Evolutionary conservation across 371 early-diverging fungal genomes (phyloP), one percentile per base, ranked within the genome.

Genomic region (Mucor lusitanicus): DNA sequence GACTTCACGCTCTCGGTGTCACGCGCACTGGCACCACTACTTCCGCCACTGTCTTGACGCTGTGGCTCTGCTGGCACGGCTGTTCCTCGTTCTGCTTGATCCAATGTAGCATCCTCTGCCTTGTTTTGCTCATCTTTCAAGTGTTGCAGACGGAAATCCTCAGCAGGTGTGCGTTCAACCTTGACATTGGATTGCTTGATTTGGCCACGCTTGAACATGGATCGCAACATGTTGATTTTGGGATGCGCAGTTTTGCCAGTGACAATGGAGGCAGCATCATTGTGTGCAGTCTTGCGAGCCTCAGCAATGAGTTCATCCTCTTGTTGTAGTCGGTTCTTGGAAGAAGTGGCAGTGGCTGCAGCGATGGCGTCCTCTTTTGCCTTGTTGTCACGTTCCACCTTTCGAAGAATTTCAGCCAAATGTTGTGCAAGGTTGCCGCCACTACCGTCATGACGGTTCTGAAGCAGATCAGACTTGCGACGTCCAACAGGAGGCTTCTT

Each of bases 371-470:
- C 40, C 13, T 61, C 42, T 25, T 23, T 28, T 55, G 53, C 9
- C 21, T 53, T 39, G 33, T 63, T 37, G 25, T 68, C 64, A 0
- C 40, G 56, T 58, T 80, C 80, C 4, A 71, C 70, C 17, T 70
- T 75, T 28, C 73, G 60, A 23, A 79, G 50, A 13, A 79, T 63
- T 12, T 70, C 63, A n/a, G 76, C 74, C 37, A 79, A 54, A 27
- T 70, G 65, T 27, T 61, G 67, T 12, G 72, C 78, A 12, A 74
- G 40, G 11, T 37, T 42, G 5, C 74, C 68, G 15, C 70, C 68
- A 19, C 53, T 59, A 53, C 39, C 63, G 19, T 32, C 25, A 28
- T 28, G 17, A 54, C 42, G 28, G 30, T 53, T 57, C 13, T 65
- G 65, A 13, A 65, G 32, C 1, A 65, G n/a, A 37, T 63, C 63